These are phyloP conservation scores for Hsuehochloa calcarea DNA, from an alignment of 176 grass and related monocot species.

Conservation along the genomic window DNA sequence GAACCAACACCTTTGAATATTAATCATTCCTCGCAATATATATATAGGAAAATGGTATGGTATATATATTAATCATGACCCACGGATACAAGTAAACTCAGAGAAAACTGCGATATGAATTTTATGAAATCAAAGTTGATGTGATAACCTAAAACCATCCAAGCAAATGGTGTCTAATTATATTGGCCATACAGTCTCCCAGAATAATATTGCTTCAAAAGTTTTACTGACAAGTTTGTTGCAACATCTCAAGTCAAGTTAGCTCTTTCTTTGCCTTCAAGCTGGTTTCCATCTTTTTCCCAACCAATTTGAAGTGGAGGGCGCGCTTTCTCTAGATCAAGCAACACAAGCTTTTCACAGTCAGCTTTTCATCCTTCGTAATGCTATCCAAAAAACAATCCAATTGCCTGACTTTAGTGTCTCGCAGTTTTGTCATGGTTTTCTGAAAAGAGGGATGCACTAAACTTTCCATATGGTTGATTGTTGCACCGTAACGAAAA, in stretches of 20 bases:
- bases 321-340: background rate
- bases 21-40: background rate
- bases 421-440: background rate
- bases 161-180: background rate
- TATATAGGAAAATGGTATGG: too few relatives aligned
- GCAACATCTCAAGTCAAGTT: background rate
- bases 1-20: background rate
- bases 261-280: background rate
- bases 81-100: constrained; percentile 19
- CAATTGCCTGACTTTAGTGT: background rate
- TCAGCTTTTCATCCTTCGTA: background rate
- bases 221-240: background rate
- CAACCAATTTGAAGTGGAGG: background rate
- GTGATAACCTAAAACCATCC: background rate
- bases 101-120: background rate
- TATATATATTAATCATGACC: background rate
- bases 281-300: constrained; percentile 4
- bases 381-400: background rate
- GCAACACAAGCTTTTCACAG: background rate
- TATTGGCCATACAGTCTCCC: background rate
- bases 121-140: background rate
- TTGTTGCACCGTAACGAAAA: background rate
- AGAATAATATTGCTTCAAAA: background rate
- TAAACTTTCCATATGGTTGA: background rate
- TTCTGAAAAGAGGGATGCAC: background rate